Evolutionary conservation across 768 basidiomycete species (phyloP).

Genomic region (Porphyrellus cyaneotinctus): DNA sequence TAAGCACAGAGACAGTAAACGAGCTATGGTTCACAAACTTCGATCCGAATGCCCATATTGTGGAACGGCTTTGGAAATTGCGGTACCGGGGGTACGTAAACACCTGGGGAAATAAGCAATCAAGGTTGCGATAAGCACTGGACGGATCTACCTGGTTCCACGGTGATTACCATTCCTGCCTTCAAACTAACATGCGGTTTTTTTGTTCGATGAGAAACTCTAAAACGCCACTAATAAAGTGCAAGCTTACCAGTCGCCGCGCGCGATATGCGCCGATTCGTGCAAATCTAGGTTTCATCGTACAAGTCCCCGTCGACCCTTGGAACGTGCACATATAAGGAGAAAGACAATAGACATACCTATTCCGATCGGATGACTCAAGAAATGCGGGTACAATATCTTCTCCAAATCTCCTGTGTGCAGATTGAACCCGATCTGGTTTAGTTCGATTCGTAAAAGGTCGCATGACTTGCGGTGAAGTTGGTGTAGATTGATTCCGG

Average conservation of each 20-base stretch:
- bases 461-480: conserved; percentile 74
- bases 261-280: conserved; percentile 66
- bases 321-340: background rate
- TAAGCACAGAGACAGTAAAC: conserved; percentile 3
- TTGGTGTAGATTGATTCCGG: conserved; percentile 60
- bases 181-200: conserved; percentile 47
- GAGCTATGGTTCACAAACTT: conserved; percentile 41
- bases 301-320: conserved; percentile 10
- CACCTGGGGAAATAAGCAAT: conserved; percentile 40
- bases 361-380: conserved; percentile 91
- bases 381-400: conserved; percentile 83
- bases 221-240: background rate
- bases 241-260: conserved; percentile 46
- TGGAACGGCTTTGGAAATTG: conserved; percentile 87
- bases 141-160: conserved; percentile 68
- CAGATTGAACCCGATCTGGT: conserved; percentile 49
- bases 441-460: conserved; percentile 65
- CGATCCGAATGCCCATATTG: conserved; percentile 88
- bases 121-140: background rate
- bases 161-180: conserved; percentile 86
- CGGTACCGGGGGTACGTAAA: conserved; percentile 81
- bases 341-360: conserved; percentile 41
- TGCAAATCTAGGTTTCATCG: conserved; percentile 65
- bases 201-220: conserved; percentile 6
- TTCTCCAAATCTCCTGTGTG: conserved; percentile 59